Conservation (phyloP, 2,329 filamentous ascomycete genomes). For the Furcasterigmium furcatum region DNA sequence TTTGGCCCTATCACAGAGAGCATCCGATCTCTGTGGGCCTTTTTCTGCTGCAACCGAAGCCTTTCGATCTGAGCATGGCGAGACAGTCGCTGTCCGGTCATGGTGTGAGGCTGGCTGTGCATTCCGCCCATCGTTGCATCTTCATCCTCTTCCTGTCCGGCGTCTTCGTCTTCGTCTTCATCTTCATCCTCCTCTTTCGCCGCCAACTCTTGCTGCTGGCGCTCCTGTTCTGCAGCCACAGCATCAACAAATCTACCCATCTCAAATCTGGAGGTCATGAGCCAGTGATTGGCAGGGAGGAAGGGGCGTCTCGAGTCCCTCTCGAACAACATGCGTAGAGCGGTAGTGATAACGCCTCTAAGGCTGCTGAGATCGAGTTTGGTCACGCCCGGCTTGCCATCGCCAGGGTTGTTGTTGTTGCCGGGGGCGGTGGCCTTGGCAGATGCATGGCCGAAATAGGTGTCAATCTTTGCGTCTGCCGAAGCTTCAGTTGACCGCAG, state of each 20-base stretch:
- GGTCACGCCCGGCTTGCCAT: no score
- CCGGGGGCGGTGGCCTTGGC: constrained; percentile 3
- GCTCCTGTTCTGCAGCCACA: constrained; percentile 84
- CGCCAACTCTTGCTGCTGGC: constrained; percentile 57
- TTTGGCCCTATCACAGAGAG: constrained; percentile 80
- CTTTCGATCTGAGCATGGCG: constrained; percentile 63
- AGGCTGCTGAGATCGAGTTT: constrained; percentile 71
- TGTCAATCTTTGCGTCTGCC: constrained; percentile 7
- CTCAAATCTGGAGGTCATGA: constrained; percentile 86
- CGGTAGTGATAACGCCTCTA: constrained; percentile 72
- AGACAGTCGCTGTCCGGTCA: constrained; percentile 55
- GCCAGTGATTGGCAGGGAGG: constrained; percentile 80
- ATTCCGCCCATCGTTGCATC: constrained; percentile 14
- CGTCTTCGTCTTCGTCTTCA: constrained; percentile 21
- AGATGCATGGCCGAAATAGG: constrained; percentile 7
- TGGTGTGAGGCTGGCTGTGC: constrained; percentile 20
- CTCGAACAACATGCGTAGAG: constrained; percentile 87
- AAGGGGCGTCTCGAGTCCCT: constrained; percentile 87
- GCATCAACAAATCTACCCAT: constrained; percentile 84
- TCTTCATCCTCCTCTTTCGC: constrained; percentile 32
- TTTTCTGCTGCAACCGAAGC: constrained; percentile 61
- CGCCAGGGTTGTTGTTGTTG: no score
- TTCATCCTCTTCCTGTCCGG: constrained; percentile 13
- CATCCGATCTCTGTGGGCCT: constrained; percentile 65
- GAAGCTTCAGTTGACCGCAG: not conserved